Base-by-base conservation (phyloP, 1,139 yeast species). In the Yamadazyma diospyri region DNA sequence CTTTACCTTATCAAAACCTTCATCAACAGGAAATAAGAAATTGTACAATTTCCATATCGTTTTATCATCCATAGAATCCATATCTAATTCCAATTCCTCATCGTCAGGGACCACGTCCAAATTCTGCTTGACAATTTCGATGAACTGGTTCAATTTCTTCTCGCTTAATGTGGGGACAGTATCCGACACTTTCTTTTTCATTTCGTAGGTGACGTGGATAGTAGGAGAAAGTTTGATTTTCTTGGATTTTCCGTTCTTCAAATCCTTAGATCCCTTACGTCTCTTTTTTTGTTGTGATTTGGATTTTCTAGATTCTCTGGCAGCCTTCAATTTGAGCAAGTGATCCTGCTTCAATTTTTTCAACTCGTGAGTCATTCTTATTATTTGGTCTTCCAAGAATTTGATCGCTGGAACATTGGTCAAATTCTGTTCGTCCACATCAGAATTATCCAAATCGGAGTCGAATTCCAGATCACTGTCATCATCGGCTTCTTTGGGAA, bases 181-280 rank as follows among this genome's bases (percentile, higher is more conserved):
- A 52, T 88, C 97, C 36, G 92, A 79, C 36, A 92, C 81, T 56
- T 87, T 95, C 55, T 87, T 86, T 72, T 94, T 92, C 97, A 92
- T 92, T 53, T 89, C 97, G 55, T 86, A 92, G 0, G 97, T 86
- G 30, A 83, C 83, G 32, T 76, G 46, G 33, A 47, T 41, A 33
- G 43, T 45, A 22, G 48, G 48, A 23, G 34, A 37, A 18, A 43
- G 29, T 29, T 40, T 44, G 10, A 44, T 34, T 30, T 44, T 45
- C 28, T 45, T 45, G 4, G 37, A 27, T 24, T 41, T 41, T 6
- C 39, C 32, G 11, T 36, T 34, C 21, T 32, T 31, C 8, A 7
- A 15, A 18, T 18, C 20, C 20, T 9, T 6, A 17, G 34, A 33
- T n/a, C 40, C 30, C 22, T 37, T 25, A 29, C 43, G 48, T 42